A percentile compares a stretch with the other conserved stretches of the same genome.
These are phyloP conservation scores for Xerocomellus intermedius DNA, from an alignment of 768 basidiomycete species.

Conservation along the genomic window DNA sequence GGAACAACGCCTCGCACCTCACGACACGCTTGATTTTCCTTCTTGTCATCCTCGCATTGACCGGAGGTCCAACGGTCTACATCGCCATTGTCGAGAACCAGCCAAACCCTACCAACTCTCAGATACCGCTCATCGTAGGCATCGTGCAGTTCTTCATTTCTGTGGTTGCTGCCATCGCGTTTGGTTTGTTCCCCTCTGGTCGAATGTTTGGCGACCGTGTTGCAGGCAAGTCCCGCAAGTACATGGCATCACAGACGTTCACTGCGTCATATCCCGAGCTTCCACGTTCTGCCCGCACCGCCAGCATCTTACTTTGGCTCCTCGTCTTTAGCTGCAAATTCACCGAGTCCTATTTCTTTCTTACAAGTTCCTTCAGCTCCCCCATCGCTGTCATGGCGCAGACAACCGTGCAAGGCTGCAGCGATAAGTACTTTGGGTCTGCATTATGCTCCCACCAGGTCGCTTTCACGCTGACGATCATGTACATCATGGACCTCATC, in stretches of 20 bases:
- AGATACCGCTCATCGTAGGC: conserved; percentile 85
- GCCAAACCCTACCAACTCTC: conserved; percentile 43
- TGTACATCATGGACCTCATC: conserved; percentile 98
- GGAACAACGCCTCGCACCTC: conserved; percentile 98
- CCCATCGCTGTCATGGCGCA: conserved; percentile 97
- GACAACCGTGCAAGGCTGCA: conserved; percentile 89
- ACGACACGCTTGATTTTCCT: conserved; percentile 92
- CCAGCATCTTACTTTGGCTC: conserved; percentile 85
- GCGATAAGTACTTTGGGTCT: conserved; percentile 77
- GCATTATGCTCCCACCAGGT: conserved; percentile 89
- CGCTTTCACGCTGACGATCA: conserved; percentile 91
- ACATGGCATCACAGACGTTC: conserved; percentile 98
- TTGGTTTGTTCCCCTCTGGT: conserved; percentile 90
- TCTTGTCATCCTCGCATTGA: conserved; percentile 87
- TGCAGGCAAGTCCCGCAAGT: conserved; percentile 95
- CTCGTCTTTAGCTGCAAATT: conserved; percentile 98
- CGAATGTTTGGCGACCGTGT: conserved; percentile 99
- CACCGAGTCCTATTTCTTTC: conserved; percentile 95
- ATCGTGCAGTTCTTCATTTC: conserved; percentile 95
- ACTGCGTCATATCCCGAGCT: conserved; percentile 94
- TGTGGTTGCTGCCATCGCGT: conserved; percentile 75
- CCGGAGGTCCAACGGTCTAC: conserved; percentile 91
- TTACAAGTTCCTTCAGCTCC: conserved; percentile 94
- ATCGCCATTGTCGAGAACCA: conserved; percentile 81
- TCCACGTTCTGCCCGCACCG: conserved; percentile 65